Evolutionary conservation across 2,329 filamentous ascomycete species (phyloP).

Genomic region (Uncinocarpus reesii): DNA sequence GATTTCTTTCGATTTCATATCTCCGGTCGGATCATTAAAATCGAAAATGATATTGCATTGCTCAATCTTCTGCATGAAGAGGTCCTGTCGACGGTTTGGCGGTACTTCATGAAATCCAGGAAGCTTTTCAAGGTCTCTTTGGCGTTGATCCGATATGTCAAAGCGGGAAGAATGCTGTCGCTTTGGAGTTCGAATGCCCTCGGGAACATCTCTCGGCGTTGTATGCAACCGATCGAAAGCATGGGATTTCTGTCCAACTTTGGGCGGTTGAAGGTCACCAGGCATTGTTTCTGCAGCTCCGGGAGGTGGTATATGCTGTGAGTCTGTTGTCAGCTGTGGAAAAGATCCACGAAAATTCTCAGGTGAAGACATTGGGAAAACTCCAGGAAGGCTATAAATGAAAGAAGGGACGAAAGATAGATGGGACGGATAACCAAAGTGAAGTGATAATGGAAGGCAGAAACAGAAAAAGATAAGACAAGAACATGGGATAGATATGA

Average conservation of each 20-base stretch:
- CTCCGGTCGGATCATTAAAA: conserved; percentile 94
- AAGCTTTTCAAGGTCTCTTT: conserved; percentile 88
- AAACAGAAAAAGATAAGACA: not conserved
- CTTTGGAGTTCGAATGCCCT: conserved; percentile 89
- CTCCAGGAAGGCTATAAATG: not conserved
- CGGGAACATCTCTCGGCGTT: conserved; percentile 90
- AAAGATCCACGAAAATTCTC: not conserved
- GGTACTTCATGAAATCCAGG: conserved; percentile 97
- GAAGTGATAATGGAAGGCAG: not conserved
- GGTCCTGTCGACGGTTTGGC: conserved; percentile 83
- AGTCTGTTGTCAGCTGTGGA: conserved; percentile 6
- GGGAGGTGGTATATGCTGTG: conserved; percentile 78
- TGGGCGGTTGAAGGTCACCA: conserved; percentile 87
- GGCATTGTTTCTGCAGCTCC: conserved; percentile 97
- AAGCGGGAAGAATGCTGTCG: conserved; percentile 96
- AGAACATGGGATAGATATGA: not conserved
- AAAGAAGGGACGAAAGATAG: not conserved
- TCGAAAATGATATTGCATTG: conserved; percentile 99
- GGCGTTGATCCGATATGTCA: conserved; percentile 84
- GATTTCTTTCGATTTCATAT: conserved; percentile 99
- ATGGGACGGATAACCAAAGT: not conserved
- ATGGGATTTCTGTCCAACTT: conserved; percentile 78
- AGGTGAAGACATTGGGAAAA: not conserved
- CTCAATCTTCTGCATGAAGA: conserved; percentile 99
- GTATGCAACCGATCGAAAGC: conserved; percentile 83